Conservation (phyloP, 305 asterid genomes). For the Stenogyne calaminthoides region DNA sequence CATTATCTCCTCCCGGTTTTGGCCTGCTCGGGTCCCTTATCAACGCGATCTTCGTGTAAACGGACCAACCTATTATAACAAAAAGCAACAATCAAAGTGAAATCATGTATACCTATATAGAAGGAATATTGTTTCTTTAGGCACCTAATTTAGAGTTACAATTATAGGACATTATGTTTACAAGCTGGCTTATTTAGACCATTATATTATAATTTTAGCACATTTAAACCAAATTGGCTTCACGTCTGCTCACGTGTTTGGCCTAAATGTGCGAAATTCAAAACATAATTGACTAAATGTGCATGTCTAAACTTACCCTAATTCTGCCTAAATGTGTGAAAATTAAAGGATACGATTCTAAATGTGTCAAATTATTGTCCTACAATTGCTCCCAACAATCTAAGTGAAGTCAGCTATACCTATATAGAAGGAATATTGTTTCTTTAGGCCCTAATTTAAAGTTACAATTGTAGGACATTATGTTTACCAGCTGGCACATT, state of each 20-base stretch:
- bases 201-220: too few species aligned
- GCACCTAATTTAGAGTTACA: neutral
- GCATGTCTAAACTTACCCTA: neutral
- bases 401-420: too few species aligned
- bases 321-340: neutral
- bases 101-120: neutral
- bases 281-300: neutral
- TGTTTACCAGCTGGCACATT: too few species aligned
- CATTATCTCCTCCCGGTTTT: conserved; percentile 51
- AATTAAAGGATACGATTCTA: too few species aligned
- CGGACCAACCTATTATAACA: conserved; percentile 75
- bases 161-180: neutral
- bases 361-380: neutral
- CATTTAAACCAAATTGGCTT: too few species aligned
- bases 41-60: conserved; percentile 57
- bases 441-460: too few species aligned
- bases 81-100: neutral
- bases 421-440: too few species aligned
- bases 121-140: neutral
- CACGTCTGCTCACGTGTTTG: neutral
- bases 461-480: too few species aligned
- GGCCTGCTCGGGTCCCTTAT: conserved; percentile 60
- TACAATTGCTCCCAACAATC: too few species aligned
- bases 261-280: neutral
- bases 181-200: neutral